Base-by-base conservation (phyloP, 441 rosid species). In the Eruca vesicaria region DNA sequence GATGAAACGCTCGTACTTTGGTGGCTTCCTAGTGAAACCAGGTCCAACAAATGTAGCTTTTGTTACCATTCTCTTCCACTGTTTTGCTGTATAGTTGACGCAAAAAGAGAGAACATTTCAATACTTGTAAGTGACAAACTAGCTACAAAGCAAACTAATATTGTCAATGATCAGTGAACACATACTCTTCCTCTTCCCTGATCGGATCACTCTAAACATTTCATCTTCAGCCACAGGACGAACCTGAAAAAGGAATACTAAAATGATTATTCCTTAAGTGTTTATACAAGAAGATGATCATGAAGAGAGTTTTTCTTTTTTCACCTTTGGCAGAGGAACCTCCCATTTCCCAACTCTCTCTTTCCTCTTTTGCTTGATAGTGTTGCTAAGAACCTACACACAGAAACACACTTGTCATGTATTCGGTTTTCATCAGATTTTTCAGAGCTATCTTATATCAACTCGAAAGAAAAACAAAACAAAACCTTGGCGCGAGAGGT, bases 311-410 rank as follows among this genome's bases (percentile, higher is more conserved):
- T 66, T n/a, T n/a, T n/a, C n/a, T n/a, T n/a, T n/a, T n/a, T 55
- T 74, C 7, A 88, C 98, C 97, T 96, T 96, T 14, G 92, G 94
- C 0, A 96, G 78, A 77, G 99, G 97, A 12, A 96, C 99, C 64
- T 96, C 98, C 98, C 98, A 96, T 72, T 93, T 93, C 36, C 98
- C 98, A 72, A 97, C 97, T 88, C 82, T 96, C 80, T 93, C 97
- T 84, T 93, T 96, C 71, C 98, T 89, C 89, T 96, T 96, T 82
- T 91, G 98, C 77, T 96, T 96, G 43, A 96, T 83, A 15, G 96
- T 88, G 81, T 93, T 96, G 87, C 97, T 91, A 63, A 91, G 91
- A 77, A 86, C 86, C 98, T 93, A 77, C 6, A 66, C 21, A 45
- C 61, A 16, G 38, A 74, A 6, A 41, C 33, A 73, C 62, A 45